These are phyloP conservation scores for Lepidium campestre DNA, from an alignment of 441 rosid genomes.

Conservation along the genomic window DNA sequence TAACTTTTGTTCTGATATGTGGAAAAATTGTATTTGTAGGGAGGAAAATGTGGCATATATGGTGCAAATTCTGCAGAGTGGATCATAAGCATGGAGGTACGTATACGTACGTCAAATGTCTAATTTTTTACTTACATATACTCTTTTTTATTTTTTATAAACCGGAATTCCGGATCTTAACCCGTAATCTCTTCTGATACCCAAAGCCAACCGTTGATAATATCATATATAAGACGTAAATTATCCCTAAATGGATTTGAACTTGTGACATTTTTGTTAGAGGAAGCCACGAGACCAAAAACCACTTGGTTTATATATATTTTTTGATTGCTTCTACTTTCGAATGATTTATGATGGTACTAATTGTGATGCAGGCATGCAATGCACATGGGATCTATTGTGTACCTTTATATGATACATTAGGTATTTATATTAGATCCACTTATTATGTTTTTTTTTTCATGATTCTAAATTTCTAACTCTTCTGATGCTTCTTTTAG, in stretches of 20 bases:
- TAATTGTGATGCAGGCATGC: slow-evolving; percentile 69
- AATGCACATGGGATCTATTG: slow-evolving; percentile 92
- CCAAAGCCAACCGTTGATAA: too few relatives aligned
- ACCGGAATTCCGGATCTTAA: too few relatives aligned
- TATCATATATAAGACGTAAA: too few relatives aligned
- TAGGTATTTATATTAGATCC: slow-evolving; percentile 38
- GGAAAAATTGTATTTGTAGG: slow-evolving; percentile 31
- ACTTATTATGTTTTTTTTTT: background rate
- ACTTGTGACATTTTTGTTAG: too few relatives aligned
- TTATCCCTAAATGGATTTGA: too few relatives aligned
- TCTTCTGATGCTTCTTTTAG: background rate
- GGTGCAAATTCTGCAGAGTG: slow-evolving; percentile 88
- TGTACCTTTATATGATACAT: slow-evolving; percentile 90
- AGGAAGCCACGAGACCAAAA: too few relatives aligned
- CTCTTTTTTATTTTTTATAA: too few relatives aligned
- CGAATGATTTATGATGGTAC: background rate
- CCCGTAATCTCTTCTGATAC: too few relatives aligned
- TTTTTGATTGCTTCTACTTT: background rate
- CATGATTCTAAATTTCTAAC: background rate
- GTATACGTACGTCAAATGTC: slow-evolving; percentile 42
- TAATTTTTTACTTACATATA: background rate
- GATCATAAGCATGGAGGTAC: slow-evolving; percentile 98
- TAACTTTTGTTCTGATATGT: background rate
- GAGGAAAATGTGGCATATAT: slow-evolving; percentile 83
- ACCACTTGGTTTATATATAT: too few relatives aligned